phyloP scores from a whole-genome alignment of 2,329 filamentous ascomycete species.

The Colletotrichum trifolii region DNA sequence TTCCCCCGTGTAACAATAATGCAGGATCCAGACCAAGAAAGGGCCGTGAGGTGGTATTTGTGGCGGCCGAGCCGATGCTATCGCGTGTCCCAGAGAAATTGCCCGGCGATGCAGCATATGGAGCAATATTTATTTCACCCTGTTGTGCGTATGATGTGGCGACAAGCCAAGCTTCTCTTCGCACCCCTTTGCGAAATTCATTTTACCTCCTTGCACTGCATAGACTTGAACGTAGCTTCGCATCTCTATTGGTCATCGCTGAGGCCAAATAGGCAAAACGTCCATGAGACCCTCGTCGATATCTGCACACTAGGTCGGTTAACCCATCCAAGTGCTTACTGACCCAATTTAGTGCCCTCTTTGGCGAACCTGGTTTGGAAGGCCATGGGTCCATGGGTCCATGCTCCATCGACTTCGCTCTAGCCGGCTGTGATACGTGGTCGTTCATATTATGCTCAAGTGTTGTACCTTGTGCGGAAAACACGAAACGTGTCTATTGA shows the following conservation, averaged over 20 bases:
- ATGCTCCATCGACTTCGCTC: too few species aligned
- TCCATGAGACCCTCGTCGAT: conserved; percentile 11
- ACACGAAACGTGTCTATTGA: too few species aligned
- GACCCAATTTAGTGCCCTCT: background rate
- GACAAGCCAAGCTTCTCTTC: background rate
- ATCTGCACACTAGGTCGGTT: background rate
- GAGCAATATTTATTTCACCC: conserved; percentile 20
- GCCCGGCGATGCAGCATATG: background rate
- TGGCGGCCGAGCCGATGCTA: background rate
- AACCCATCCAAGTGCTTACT: background rate
- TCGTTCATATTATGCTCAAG: too few species aligned
- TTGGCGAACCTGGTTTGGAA: too few species aligned
- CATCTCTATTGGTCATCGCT: background rate
- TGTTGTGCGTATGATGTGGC: background rate
- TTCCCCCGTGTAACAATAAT: background rate
- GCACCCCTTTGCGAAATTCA: conserved; percentile 16
- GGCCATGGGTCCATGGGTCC: too few species aligned
- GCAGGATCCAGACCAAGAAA: background rate
- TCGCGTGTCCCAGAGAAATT: conserved; percentile 1
- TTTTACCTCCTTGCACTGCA: conserved; percentile 4
- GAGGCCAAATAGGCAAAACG: conserved; percentile 1
- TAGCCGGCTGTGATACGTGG: too few species aligned
- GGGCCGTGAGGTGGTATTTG: background rate
- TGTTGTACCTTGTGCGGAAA: too few species aligned
- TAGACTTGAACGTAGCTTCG: conserved; percentile 2